Evolutionary conservation across 768 basidiomycete genomes (phyloP).

Genomic region (Lentinus brumalis): DNA sequence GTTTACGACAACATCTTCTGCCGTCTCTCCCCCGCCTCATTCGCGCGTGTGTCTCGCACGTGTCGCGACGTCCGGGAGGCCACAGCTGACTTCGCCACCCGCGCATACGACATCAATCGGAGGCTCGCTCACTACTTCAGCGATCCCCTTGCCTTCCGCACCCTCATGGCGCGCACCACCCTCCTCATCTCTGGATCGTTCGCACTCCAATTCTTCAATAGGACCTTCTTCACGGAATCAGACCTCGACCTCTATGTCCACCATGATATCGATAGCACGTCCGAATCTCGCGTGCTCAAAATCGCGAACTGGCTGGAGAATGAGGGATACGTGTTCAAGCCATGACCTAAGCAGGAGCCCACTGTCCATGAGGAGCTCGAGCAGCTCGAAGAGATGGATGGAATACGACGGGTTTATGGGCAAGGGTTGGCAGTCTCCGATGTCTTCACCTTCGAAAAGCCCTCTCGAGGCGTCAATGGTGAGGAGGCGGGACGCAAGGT

Average conservation of each 20-base stretch:
- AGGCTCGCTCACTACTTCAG: conserved; percentile 41
- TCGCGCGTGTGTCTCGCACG: conserved; percentile 11
- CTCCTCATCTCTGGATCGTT: conserved; percentile 55
- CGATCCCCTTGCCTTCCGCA: conserved; percentile 41
- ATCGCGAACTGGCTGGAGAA: conserved; percentile 39
- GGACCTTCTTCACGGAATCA: conserved; percentile 43
- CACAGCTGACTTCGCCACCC: conserved; percentile 23
- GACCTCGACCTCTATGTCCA: conserved; percentile 57
- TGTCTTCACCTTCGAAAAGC: neutral
- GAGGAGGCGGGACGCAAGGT: conserved; percentile 28
- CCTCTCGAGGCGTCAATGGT: conserved; percentile 31
- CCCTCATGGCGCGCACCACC: conserved; percentile 44
- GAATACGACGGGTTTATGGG: too few relatives aligned
- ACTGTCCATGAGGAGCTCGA: neutral
- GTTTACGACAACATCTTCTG: conserved; percentile 16
- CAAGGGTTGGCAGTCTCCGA: too few relatives aligned
- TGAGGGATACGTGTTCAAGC: conserved; percentile 34
- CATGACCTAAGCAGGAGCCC: conserved; percentile 23
- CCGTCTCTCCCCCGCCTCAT: conserved; percentile 1
- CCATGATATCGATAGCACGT: conserved; percentile 24
- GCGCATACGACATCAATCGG: conserved; percentile 38
- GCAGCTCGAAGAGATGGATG: neutral
- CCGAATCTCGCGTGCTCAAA: too few relatives aligned
- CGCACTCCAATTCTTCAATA: conserved; percentile 54
- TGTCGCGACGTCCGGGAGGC: conserved; percentile 24